These are phyloP conservation scores for Panaeolus papilionaceus DNA, from an alignment of 768 basidiomycete species.

Conservation along the genomic window DNA sequence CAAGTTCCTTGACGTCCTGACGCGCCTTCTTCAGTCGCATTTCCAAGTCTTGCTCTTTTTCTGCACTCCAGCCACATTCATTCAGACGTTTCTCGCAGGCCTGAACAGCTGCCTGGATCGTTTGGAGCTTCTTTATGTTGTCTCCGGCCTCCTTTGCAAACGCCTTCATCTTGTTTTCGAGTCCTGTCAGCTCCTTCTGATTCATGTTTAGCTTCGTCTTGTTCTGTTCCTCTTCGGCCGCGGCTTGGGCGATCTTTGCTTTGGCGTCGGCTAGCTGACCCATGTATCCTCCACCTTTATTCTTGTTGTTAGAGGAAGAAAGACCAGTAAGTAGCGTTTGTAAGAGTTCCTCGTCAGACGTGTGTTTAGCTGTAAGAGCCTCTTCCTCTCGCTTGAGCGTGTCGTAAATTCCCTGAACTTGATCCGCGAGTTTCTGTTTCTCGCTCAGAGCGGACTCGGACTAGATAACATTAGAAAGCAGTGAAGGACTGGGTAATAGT, in stretches of 20 bases:
- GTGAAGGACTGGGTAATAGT: not conserved
- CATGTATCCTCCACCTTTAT: constrained; percentile 90
- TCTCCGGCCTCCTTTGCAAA: constrained; percentile 87
- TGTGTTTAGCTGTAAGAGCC: constrained; percentile 61
- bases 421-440: constrained; percentile 65
- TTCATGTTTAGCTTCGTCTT: constrained; percentile 77
- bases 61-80: constrained; percentile 76
- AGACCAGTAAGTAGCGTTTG: constrained; percentile 95
- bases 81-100: constrained; percentile 56
- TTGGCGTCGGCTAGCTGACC: constrained; percentile 92
- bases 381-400: constrained; percentile 75
- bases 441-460: constrained; percentile 59
- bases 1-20: constrained; percentile 57
- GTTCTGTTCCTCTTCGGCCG: constrained; percentile 85
- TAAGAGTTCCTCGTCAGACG: constrained; percentile 88
- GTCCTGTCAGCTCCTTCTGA: constrained; percentile 76
- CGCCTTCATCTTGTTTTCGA: constrained; percentile 83
- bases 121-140: constrained; percentile 70
- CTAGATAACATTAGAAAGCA: constrained; percentile 40
- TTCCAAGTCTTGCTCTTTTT: constrained; percentile 70
- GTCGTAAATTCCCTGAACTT: constrained; percentile 59
- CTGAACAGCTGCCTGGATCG: constrained; percentile 63
- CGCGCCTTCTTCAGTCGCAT: constrained; percentile 56
- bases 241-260: constrained; percentile 73
- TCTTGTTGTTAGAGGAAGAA: constrained; percentile 67